Evolutionary conservation across 345 rosid species (phyloP).

Genomic region (Eucalyptus victrix): DNA sequence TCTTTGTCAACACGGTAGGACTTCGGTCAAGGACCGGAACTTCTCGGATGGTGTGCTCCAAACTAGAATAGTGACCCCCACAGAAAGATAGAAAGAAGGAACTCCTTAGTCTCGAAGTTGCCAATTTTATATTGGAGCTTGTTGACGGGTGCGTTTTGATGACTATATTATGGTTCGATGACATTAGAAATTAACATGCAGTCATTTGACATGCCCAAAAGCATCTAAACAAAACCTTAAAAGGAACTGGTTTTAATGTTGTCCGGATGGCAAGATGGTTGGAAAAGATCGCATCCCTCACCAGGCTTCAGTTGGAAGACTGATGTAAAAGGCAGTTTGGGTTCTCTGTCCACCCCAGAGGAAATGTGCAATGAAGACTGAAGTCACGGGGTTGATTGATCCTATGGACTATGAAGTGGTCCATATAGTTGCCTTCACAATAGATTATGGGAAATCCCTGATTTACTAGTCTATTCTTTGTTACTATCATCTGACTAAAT

Average conservation of each 20-base stretch:
- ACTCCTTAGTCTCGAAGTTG: neutral
- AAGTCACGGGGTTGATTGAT: neutral
- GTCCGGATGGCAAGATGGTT: neutral
- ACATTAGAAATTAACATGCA: too few relatives aligned
- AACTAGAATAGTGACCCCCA: neutral
- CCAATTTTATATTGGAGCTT: neutral
- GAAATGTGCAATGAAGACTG: neutral
- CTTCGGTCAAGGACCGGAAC: neutral
- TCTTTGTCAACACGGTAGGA: too few relatives aligned
- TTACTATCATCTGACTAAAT: too few relatives aligned
- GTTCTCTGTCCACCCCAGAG: neutral
- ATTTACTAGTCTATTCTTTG: neutral
- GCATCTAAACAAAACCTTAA: neutral
- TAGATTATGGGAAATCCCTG: neutral
- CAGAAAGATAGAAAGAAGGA: neutral
- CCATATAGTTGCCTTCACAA: neutral
- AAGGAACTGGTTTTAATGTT: neutral
- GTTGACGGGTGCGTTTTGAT: neutral
- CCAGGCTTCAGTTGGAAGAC: neutral
- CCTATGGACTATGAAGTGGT: neutral
- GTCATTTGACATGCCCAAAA: neutral
- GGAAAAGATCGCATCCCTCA: neutral
- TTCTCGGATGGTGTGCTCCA: neutral
- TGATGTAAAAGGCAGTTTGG: neutral
- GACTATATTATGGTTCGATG: neutral